phyloP scores from a whole-genome alignment of 345 rosid species.

The Bruguiera sexangula region DNA sequence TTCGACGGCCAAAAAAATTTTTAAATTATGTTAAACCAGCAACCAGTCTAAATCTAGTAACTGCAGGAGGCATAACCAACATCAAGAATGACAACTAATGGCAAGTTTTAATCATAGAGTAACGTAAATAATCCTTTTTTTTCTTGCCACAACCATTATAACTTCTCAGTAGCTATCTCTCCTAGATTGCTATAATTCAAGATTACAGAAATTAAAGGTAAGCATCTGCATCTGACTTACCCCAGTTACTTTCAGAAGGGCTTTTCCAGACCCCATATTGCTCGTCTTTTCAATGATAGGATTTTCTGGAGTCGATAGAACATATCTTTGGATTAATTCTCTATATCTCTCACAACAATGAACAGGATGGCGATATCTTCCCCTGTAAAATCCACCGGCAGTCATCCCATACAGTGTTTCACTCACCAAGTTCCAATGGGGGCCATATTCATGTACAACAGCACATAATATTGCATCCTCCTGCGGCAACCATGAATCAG shows the following conservation, averaged over 20 bases:
- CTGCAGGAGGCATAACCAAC: too few species aligned
- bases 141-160: neutral
- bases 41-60: too few species aligned
- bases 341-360: constrained; percentile 95
- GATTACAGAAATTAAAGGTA: too few species aligned
- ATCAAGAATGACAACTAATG: too few species aligned
- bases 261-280: constrained; percentile 76
- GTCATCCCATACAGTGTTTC: constrained; percentile 80
- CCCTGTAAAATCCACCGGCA: constrained; percentile 92
- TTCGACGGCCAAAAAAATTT: too few species aligned
- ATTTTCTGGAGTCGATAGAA: constrained; percentile 67
- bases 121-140: too few species aligned
- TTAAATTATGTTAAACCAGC: too few species aligned
- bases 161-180: neutral
- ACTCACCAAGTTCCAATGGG: constrained; percentile 84
- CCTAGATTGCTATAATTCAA: too few species aligned
- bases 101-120: too few species aligned
- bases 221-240: constrained; percentile 35
- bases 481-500: constrained; percentile 91
- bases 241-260: constrained; percentile 93
- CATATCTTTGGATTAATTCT: constrained; percentile 72
- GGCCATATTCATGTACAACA: constrained; percentile 95
- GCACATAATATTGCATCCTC: constrained; percentile 99
- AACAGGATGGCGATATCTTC: constrained; percentile 88
- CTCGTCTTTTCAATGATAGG: constrained; percentile 56